Evolutionary conservation across 192 early-diverging fungal genomes (phyloP).

Genomic region (Backusella liffmaniae): DNA sequence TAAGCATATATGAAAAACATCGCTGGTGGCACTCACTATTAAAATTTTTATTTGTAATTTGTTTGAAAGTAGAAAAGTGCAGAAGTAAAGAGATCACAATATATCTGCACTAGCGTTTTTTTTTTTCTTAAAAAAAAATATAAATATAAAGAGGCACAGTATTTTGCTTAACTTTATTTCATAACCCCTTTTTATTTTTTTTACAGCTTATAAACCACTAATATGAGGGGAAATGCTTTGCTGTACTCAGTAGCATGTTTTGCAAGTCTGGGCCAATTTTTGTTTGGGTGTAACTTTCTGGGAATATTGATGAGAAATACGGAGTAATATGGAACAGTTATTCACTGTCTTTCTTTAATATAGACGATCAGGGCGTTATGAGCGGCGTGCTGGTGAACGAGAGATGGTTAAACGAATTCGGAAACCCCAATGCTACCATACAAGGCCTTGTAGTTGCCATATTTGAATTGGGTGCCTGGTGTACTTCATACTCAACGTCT

Average conservation of each 20-base stretch:
- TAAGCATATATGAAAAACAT: neutral
- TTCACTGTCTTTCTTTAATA: no score
- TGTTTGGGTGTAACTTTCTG: constrained; percentile 40
- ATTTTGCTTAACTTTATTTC: neutral
- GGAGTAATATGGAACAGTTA: no score
- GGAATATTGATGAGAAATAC: no score
- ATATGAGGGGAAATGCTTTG: neutral
- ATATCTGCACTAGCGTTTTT: neutral
- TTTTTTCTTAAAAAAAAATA: neutral
- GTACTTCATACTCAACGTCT: constrained; percentile 10
- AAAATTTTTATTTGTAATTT: neutral
- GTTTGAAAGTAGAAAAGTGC: neutral
- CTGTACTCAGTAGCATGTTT: constrained; percentile 29
- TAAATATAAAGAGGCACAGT: neutral
- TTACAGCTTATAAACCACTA: neutral
- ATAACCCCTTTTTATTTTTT: neutral
- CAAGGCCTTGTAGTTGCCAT: constrained; percentile 15
- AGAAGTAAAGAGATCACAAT: neutral
- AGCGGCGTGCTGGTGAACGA: constrained; percentile 38
- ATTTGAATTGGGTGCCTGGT: constrained; percentile 16
- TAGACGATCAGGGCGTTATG: constrained; percentile 48
- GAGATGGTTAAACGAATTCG: constrained; percentile 6
- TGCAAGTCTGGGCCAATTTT: constrained; percentile 46
- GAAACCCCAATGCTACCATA: constrained; percentile 15
- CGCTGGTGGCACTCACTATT: neutral